phyloP scores from a whole-genome alignment of 257 asterid species.

The Echium plantagineum region DNA sequence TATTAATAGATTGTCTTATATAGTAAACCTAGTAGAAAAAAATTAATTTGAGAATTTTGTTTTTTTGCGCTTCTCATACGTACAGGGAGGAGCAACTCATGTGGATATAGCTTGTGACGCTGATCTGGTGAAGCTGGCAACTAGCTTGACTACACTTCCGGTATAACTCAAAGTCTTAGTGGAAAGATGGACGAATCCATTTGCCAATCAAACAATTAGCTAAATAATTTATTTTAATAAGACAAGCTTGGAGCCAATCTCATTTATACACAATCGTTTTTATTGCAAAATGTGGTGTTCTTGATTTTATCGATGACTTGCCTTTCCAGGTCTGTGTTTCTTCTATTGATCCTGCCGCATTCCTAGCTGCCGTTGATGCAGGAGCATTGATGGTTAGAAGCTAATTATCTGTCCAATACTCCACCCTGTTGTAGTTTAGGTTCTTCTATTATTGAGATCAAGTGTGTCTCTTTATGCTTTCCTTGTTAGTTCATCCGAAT shows the following conservation, averaged over 20 bases:
- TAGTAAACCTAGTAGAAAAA: not conserved
- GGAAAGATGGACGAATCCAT: not conserved
- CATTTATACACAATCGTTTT: not conserved
- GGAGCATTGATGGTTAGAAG: conserved; percentile 71
- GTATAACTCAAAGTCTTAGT: conserved; percentile 22
- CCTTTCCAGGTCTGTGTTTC: conserved; percentile 73
- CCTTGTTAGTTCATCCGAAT: not conserved
- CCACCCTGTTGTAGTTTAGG: not conserved
- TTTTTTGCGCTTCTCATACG: not conserved
- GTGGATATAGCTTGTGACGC: conserved; percentile 87
- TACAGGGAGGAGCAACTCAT: conserved; percentile 92
- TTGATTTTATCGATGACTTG: not conserved
- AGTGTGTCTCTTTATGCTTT: not conserved
- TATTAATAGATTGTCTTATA: not conserved
- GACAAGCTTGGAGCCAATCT: no score
- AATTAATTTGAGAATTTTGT: not conserved
- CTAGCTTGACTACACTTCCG: conserved; percentile 63
- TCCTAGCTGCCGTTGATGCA: conserved; percentile 80
- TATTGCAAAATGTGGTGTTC: not conserved
- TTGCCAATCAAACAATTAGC: not conserved
- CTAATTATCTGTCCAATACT: not conserved
- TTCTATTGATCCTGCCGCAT: conserved; percentile 74
- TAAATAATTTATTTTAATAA: not conserved
- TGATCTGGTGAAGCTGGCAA: conserved; percentile 74
- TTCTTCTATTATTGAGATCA: not conserved